Conservation (phyloP, 83 land plant species). For the Picea mariana region DNA sequence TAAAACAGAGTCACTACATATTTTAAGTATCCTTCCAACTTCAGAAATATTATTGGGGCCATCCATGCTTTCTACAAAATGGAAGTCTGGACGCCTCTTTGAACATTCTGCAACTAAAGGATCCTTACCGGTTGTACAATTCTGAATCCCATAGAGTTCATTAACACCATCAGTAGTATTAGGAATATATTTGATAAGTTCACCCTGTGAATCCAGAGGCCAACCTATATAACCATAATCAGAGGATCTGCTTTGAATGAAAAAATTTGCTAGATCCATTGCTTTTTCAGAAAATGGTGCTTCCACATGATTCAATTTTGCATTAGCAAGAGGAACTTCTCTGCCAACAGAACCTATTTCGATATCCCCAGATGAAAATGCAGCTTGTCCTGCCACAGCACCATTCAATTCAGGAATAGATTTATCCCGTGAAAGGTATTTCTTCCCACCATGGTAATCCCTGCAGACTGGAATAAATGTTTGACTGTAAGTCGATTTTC, state of each 20-base stretch:
- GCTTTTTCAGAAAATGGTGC: neutral
- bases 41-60: neutral
- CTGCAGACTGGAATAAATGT: no score
- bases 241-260: neutral
- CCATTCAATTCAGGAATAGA: no score
- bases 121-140: neutral
- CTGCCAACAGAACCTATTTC: no score
- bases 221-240: neutral
- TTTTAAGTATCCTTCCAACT: no score
- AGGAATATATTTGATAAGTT: neutral
- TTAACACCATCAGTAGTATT: neutral
- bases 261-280: neutral
- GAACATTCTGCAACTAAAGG: neutral
- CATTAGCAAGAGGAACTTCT: no score
- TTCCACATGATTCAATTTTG: neutral
- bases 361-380: no score
- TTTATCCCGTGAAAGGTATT: no score
- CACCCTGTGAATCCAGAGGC: constrained; percentile 1
- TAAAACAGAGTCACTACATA: neutral
- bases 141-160: neutral
- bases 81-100: neutral
- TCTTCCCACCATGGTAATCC: no score
- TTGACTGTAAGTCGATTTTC: no score
- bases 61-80: constrained; percentile 5
- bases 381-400: no score